Base-by-base conservation (phyloP, 2,329 filamentous ascomycete species). In the Verticillium tricorpus region DNA sequence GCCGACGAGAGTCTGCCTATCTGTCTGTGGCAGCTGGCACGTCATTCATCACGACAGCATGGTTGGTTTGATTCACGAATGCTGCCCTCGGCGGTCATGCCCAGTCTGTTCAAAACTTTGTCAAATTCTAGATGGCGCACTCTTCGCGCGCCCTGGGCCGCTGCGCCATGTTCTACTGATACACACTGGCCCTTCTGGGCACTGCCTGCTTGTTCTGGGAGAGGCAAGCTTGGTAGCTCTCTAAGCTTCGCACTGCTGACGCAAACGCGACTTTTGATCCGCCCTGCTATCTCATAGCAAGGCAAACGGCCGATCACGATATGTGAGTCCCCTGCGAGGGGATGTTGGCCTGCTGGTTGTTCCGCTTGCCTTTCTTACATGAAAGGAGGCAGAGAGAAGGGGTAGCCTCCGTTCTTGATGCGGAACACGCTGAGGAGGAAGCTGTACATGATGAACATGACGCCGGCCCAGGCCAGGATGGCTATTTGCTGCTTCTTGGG, bases 401-500 rank as follows among this genome's bases (percentile, higher is more conserved):
- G 93, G 77, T 99, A 99, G 28, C 92, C 92, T 37, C 88, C 88
- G 73, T 98, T 99, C 88, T 99, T 99, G 70, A 90, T 82, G 70
- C 93, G 88, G 85, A 99, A 99, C 65, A 97, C 82, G 77, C 91
- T 97, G 67, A 99, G 85, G 66, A 99, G 82, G 78, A 97, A 95
- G 80, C 93, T 96, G 82, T 98, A 98, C 78, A 93, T 87, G 66
- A 90, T 78, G 69, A 97, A 88, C 61, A 97, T 78, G 34, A 95
- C 80, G 56, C 80, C 85, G 22, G 86, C 88, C 91, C 93, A 97
- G 54, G 90, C 81, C 62, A 97, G 77, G 6, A 97, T 89, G 39
- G 90, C 89, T 40, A 95, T 79, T 74, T 95, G 89, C 78, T 99
- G 95, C 11, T 85, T 81, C 69, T 88, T 89, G 17, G 86, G 76